A percentile compares a stretch with the other conserved stretches of the same genome.
These are phyloP conservation scores for Allomyces macrogynus DNA, from an alignment of 192 early-diverging fungal genomes.

Conservation along the genomic window DNA sequence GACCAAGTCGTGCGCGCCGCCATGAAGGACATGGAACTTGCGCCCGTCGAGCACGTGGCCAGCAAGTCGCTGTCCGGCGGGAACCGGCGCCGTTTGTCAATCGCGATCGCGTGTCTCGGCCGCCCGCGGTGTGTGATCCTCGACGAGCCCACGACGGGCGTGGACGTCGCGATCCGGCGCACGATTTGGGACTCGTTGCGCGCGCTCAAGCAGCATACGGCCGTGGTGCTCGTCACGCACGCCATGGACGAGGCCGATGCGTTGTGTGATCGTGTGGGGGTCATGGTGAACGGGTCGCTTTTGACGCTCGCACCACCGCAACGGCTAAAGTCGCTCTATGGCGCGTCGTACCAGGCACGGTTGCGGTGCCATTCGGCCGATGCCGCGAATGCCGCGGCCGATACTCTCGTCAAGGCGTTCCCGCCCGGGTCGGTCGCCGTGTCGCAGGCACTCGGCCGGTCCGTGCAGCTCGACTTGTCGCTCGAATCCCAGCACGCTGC, in stretches of 20 bases:
- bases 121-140: constrained; percentile 8
- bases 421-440: neutral
- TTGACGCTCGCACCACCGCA: constrained; percentile 21
- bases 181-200: constrained; percentile 28
- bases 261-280: constrained; percentile 22
- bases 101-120: constrained; percentile 8
- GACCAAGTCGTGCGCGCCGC: constrained; percentile 9
- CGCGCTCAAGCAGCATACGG: constrained; percentile 13
- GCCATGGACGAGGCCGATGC: constrained; percentile 24
- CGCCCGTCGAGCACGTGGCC: constrained; percentile 8
- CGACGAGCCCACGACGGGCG: constrained; percentile 19
- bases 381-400: neutral
- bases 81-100: constrained; percentile 6
- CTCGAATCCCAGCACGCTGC: neutral
- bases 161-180: constrained; percentile 24
- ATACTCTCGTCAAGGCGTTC: neutral
- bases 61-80: constrained; percentile 10
- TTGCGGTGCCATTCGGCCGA: constrained; percentile 8
- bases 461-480: neutral
- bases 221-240: constrained; percentile 18
- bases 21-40: constrained; percentile 14
- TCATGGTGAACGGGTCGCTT: constrained; percentile 23
- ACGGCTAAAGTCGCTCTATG: constrained; percentile 26
- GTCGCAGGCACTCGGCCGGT: neutral
- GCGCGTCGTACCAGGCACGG: constrained; percentile 22